Base-by-base conservation (phyloP, 2,329 filamentous ascomycete species). In the Drechslerella stenobrocha region DNA sequence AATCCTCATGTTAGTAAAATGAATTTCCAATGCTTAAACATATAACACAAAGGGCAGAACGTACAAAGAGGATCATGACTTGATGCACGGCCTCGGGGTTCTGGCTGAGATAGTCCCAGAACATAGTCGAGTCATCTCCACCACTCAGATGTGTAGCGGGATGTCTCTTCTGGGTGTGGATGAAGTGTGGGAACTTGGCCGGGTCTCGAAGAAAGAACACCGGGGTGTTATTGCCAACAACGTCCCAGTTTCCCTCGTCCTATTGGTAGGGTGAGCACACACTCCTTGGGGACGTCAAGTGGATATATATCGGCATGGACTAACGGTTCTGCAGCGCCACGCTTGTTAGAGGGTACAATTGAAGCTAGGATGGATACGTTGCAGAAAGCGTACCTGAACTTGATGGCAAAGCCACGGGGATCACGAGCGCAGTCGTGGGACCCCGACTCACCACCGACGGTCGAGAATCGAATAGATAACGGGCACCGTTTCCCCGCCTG, bases 201-300 rank as follows among this genome's bases (percentile, higher is more conserved):
- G 87, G 84, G 70, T 89, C 87, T 53, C 87, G 80, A n/a, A 89
- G 74, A 76, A 90, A 89, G 79, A 89, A 90, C 1, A 88, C 83
- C 0, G 87, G 87, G 0, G 85, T 88, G 74, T 89, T 89, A 75
- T 87, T 87, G 69, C 82, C 83, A 5, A 89, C 86, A 75, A 85
- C 80, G 73, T 88, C 86, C 81, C 83, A 87, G 72, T 88, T 88
- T n/a, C 86, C 86, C 72, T 89, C 83, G 15, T 86, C 83, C 63
- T 67, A 24, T 52, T 13, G 8, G n/a, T 32, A n/a, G 15, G 34
- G 44, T 66, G 24, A 55, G 37, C 18, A 53, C 46, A 35, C 30
- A 50, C 26, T 15, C 24, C 8, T n/a, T 11, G 18, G 15, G 8
- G 11, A 15, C 15, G 23, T 42, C 15, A 9, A 28, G 30, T 3